Conservation (phyloP, 2,329 filamentous ascomycete genomes). For the Neonectria sp. region DNA sequence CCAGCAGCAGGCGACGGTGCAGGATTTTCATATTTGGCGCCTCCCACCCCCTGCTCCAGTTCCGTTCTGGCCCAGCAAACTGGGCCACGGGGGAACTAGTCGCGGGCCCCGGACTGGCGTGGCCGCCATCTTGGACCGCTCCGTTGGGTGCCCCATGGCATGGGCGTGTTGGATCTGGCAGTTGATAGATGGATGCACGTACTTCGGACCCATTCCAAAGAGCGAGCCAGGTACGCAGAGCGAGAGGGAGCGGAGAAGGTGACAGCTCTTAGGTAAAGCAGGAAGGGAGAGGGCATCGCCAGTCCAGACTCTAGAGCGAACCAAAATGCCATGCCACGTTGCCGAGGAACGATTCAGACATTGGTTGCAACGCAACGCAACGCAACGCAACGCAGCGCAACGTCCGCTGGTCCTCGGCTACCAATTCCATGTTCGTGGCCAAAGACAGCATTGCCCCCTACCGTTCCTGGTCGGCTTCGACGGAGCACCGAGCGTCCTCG, state of each 20-base stretch:
- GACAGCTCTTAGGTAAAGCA: conserved; percentile 18
- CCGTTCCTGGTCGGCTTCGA: conserved; percentile 5
- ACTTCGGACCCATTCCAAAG: conserved; percentile 38
- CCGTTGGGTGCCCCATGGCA: conserved; percentile 40
- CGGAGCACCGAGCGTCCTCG: conserved; percentile 20
- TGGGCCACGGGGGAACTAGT: conserved; percentile 43
- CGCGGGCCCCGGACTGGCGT: conserved; percentile 37
- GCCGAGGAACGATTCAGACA: conserved; percentile 17
- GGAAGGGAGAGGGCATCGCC: conserved; percentile 5
- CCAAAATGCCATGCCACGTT: conserved; percentile 4
- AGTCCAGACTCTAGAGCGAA: conserved; percentile 8
- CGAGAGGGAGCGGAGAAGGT: conserved; percentile 5
- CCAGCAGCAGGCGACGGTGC: conserved; percentile 19
- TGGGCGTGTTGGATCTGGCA: conserved; percentile 21
- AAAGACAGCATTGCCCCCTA: conserved; percentile 1
- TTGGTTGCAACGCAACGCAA: conserved; percentile 19
- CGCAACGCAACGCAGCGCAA: conserved; percentile 18
- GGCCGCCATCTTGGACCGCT: conserved; percentile 47
- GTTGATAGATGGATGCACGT: neutral
- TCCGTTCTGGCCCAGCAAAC: conserved; percentile 39
- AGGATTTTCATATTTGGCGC: conserved; percentile 24
- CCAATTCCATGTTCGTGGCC: conserved; percentile 14
- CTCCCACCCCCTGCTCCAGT: conserved; percentile 33
- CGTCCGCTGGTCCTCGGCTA: conserved; percentile 29
- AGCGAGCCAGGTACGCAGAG: neutral